Evolutionary conservation across 768 basidiomycete genomes (phyloP).

Genomic region (Russula vinacea): DNA sequence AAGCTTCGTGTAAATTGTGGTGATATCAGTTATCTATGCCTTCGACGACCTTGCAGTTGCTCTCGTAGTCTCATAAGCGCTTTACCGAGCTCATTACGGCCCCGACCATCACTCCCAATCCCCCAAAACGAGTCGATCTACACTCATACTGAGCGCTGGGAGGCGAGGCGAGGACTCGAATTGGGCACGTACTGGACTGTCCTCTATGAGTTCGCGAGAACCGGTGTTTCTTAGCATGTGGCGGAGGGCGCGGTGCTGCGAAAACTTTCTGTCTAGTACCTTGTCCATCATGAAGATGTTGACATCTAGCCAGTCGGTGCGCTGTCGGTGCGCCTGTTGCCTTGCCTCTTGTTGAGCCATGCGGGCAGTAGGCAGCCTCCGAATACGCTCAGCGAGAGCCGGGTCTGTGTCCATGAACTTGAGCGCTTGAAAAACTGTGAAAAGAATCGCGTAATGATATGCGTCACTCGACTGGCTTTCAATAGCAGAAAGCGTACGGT

Average conservation of each 20-base stretch:
- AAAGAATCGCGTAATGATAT: neutral
- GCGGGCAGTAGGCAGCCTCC: constrained; percentile 23
- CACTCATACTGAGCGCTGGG: constrained; percentile 29
- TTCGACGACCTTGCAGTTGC: constrained; percentile 34
- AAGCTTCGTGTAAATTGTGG: neutral
- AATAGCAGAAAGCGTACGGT: constrained; percentile 20
- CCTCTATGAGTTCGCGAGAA: constrained; percentile 41
- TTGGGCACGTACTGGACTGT: constrained; percentile 33
- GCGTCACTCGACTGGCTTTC: neutral
- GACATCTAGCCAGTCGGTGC: constrained; percentile 23
- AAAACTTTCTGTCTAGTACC: constrained; percentile 42
- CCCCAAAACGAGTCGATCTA: constrained; percentile 45
- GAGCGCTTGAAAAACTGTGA: constrained; percentile 27
- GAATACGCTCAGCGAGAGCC: constrained; percentile 21
- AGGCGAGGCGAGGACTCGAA: neutral
- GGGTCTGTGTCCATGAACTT: constrained; percentile 22
- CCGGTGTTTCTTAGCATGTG: constrained; percentile 40
- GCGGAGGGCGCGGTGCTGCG: constrained; percentile 40
- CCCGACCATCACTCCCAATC: constrained; percentile 39
- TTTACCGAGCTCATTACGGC: constrained; percentile 44
- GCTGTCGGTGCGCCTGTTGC: constrained; percentile 9
- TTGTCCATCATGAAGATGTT: constrained; percentile 38
- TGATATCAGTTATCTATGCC: neutral
- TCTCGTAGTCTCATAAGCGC: constrained; percentile 41
- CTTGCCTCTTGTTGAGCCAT: constrained; percentile 27